Evolutionary conservation across 164 flowering plant genomes (phyloP).

Genomic region (Paratinospora sagittata): DNA sequence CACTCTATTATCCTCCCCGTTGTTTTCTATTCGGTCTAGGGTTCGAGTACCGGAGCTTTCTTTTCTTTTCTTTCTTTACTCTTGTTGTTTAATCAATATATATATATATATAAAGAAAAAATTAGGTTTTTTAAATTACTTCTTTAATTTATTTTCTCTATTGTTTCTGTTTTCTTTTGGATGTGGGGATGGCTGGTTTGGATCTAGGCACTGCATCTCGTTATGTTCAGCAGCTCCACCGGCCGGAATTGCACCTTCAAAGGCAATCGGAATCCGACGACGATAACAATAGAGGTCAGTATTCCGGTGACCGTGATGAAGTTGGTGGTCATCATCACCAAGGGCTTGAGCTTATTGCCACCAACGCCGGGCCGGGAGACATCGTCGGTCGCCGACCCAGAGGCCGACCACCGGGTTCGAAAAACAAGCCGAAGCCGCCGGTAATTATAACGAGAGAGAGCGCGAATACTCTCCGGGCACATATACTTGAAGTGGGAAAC

Average conservation of each 20-base stretch:
- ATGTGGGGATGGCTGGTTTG: constrained; percentile 66
- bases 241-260: constrained; percentile 43
- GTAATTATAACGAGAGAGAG: constrained; percentile 77
- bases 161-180: constrained; percentile 26
- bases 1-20: constrained; percentile 18
- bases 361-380: constrained; percentile 37
- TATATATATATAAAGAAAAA: constrained; percentile 2
- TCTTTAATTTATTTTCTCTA: constrained; percentile 20
- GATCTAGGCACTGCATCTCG: constrained; percentile 77
- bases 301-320: constrained; percentile 17
- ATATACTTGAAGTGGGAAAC: constrained; percentile 60
- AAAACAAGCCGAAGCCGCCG: constrained; percentile 79
- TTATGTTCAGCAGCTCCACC: constrained; percentile 42
- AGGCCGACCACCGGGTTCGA: constrained; percentile 78
- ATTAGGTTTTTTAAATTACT: constrained; percentile 6
- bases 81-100: constrained; percentile 12
- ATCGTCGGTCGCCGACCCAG: constrained; percentile 52
- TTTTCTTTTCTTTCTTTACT: constrained; percentile 9
- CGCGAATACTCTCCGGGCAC: constrained; percentile 76
- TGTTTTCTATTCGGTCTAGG: constrained; percentile 26
- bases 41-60: constrained; percentile 30
- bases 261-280: constrained; percentile 31
- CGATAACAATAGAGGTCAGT: constrained; percentile 26
- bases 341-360: constrained; percentile 32
- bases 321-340: constrained; percentile 22